Base-by-base conservation (phyloP, 495 filamentous ascomycete genomes). In the Chaetomidium leptoderma region DNA sequence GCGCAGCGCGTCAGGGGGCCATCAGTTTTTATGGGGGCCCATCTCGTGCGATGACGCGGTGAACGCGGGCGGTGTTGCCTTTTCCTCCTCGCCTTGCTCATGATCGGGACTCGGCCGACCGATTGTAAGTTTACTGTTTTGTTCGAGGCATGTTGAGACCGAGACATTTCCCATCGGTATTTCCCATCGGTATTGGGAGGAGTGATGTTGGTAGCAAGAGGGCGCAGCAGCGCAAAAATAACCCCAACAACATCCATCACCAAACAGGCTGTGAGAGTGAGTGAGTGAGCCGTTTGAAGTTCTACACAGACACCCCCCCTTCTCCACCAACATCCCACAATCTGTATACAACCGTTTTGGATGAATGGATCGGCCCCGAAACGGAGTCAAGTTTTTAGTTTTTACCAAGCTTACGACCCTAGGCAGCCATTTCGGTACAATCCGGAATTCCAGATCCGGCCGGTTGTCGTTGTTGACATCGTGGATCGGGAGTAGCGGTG, bases 401-500 rank as follows among this genome's bases (percentile, higher is more conserved):
- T n/a, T n/a, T n/a, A n/a, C n/a, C n/a, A n/a, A n/a, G n/a, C n/a
- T n/a, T n/a, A n/a, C n/a, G 19, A 0, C 6, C 40, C 6, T 13
- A 44, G 40, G 40, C 16, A 44, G 24, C 40, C 40, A 44, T 14
- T 14, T 21, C 16, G n/a, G n/a, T n/a, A n/a, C n/a, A n/a, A n/a
- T 24, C 9, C 13, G 19, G 40, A 36, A 36, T 44, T 9, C 19
- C 11, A 44, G 11, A 19, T 14, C 21, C 40, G 24, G 24, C 40
- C 40, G 19, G 11, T 44, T n/a, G n/a, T n/a, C n/a, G 40, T 24
- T 44, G 40, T 44, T 24, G 40, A 44, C 21, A 44, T 44, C 44
- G 24, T 17, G 32, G 48, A 26, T 51, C 48, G 32, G 48, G 14
- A 26, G 35, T 63, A 59, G 60, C 60, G 60, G 60, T 63, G 60